A percentile compares a stretch with the other conserved stretches of the same genome.
Evolutionary conservation across 2,329 filamentous ascomycete genomes (phyloP).

Genomic region (Ophiostoma himal-ulmi): DNA sequence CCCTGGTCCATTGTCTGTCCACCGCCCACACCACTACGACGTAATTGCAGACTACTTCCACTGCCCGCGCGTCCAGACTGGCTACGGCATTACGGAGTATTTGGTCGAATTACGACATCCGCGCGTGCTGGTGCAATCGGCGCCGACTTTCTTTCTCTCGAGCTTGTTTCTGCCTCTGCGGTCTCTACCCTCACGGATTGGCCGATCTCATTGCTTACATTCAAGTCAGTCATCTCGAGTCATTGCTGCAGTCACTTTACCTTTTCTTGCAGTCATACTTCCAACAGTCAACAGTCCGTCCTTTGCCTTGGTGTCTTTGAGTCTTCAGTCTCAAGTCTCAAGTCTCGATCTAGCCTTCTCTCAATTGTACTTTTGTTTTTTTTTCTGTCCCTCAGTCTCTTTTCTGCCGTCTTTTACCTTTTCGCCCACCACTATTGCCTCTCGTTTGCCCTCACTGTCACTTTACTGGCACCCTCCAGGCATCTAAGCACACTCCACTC

Average conservation of each 20-base stretch:
- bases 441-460: background rate
- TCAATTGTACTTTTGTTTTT: too few relatives aligned
- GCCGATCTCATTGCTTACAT: background rate
- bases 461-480: background rate
- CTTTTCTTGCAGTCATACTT: background rate
- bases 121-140: background rate
- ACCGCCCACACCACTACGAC: background rate
- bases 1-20: background rate
- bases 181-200: background rate
- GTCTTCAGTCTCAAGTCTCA: too few relatives aligned
- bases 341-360: too few relatives aligned
- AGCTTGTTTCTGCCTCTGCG: background rate
- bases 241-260: background rate
- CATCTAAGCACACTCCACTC: background rate
- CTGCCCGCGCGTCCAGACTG: background rate
- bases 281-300: too few relatives aligned
- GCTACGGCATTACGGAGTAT: background rate
- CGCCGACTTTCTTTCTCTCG: background rate
- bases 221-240: too few relatives aligned
- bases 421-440: background rate
- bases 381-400: too few relatives aligned
- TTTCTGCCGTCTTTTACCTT: background rate
- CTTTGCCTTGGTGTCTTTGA: too few relatives aligned
- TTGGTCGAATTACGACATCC: slow-evolving; percentile 18
- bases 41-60: background rate